Evolutionary conservation across 257 asterid species (phyloP).

Genomic region (Rauvolfia tetraphylla): DNA sequence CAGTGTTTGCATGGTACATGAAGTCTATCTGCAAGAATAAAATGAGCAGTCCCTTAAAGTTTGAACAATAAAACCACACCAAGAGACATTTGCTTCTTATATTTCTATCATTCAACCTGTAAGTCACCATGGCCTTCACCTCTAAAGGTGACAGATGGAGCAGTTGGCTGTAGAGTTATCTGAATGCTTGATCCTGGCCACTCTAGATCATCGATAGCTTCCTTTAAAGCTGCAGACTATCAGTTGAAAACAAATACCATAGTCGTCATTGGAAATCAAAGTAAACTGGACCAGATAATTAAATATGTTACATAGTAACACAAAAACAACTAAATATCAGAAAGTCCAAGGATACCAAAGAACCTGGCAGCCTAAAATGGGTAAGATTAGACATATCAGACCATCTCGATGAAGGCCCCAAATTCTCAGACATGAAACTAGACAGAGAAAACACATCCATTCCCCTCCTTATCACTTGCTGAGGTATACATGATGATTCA

Average conservation of each 20-base stretch:
- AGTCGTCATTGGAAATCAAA: neutral
- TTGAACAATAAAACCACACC: neutral
- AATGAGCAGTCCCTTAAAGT: neutral
- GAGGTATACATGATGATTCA: neutral
- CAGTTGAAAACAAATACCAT: slow-evolving; percentile 22
- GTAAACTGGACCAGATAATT: neutral
- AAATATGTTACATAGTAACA: neutral
- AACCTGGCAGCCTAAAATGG: neutral
- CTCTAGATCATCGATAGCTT: slow-evolving; percentile 95
- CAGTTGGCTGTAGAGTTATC: slow-evolving; percentile 66
- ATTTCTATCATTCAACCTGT: slow-evolving; percentile 40
- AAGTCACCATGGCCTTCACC: slow-evolving; percentile 97
- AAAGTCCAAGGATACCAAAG: too few species aligned
- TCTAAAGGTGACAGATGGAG: slow-evolving; percentile 81
- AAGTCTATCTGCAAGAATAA: slow-evolving; percentile 73
- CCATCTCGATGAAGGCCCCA: neutral
- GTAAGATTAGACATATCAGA: neutral
- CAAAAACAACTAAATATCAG: neutral
- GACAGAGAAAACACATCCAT: too few species aligned
- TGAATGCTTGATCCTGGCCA: slow-evolving; percentile 96
- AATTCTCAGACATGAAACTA: neutral
- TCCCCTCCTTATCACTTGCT: too few species aligned
- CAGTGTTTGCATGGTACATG: slow-evolving; percentile 63
- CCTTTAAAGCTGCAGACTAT: slow-evolving; percentile 93
- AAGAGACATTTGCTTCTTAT: neutral